phyloP scores from a whole-genome alignment of 2,329 filamentous ascomycete genomes.

The Knufia petricola region DNA sequence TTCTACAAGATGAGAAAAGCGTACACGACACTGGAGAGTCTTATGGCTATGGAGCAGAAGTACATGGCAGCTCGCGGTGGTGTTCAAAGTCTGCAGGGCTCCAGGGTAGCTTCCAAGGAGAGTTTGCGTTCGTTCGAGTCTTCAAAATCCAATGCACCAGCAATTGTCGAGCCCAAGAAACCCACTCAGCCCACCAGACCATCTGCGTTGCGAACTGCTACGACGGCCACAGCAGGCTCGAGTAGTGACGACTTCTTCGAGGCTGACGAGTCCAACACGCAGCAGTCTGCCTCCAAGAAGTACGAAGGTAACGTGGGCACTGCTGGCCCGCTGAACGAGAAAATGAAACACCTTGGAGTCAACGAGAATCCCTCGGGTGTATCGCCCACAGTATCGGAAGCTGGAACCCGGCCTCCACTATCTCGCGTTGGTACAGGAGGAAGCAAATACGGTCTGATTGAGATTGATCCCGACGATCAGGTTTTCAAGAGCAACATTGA shows the following conservation, averaged over 20 bases:
- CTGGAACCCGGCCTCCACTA: conserved; percentile 5
- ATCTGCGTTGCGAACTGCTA: no score
- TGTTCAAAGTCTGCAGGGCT: conserved; percentile 11
- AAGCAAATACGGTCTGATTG: conserved; percentile 26
- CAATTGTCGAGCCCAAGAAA: conserved; percentile 3
- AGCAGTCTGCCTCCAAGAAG: conserved; percentile 36
- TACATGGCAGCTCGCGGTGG: conserved; percentile 32
- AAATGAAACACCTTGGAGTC: conserved; percentile 17
- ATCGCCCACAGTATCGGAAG: conserved; percentile 1
- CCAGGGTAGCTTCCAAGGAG: conserved; percentile 17
- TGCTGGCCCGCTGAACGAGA: conserved; percentile 18
- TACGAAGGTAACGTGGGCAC: conserved; percentile 38
- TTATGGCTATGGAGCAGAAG: conserved; percentile 64
- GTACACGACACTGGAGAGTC: conserved; percentile 68
- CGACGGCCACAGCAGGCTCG: neutral
- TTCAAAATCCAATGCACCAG: conserved; percentile 8
- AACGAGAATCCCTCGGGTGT: conserved; percentile 6
- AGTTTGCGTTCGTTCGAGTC: conserved; percentile 14
- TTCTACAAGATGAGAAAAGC: conserved; percentile 91
- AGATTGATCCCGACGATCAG: conserved; percentile 49
- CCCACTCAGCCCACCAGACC: conserved; percentile 10
- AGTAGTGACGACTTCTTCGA: conserved; percentile 44
- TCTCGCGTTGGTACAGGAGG: conserved; percentile 13
- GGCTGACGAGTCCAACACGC: conserved; percentile 41
- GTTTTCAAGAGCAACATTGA: conserved; percentile 68